phyloP scores from a whole-genome alignment of 352 stramenopile species.

The Plasmopara viticola region DNA sequence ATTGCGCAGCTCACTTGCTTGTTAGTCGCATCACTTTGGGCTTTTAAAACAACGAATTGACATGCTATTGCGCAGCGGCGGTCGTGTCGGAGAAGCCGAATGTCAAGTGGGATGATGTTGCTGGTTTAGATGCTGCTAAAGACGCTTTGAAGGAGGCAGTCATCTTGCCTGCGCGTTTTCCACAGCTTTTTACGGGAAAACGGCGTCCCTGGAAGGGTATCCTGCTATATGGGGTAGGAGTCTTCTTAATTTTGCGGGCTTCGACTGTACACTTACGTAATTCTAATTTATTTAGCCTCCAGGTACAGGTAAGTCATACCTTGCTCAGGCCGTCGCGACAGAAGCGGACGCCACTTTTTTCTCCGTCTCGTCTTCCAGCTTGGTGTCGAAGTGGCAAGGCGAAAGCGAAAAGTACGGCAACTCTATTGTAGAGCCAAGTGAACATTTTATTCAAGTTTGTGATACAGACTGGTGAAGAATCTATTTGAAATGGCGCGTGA shows the following conservation, averaged over 20 bases:
- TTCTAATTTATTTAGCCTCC: constrained; percentile 41
- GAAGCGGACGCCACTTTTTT: constrained; percentile 99
- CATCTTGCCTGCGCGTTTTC: constrained; percentile 94
- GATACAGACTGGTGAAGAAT: constrained; percentile 91
- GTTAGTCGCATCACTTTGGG: constrained; percentile 28
- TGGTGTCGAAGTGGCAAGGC: constrained; percentile 98
- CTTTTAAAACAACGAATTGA: not conserved
- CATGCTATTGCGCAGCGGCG: constrained; percentile 40
- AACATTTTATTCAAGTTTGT: constrained; percentile 1
- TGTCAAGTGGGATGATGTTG: constrained; percentile 96
- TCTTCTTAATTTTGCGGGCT: not conserved
- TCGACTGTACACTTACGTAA: constrained; percentile 6
- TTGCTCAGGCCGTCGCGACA: constrained; percentile 97
- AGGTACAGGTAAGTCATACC: constrained; percentile 93
- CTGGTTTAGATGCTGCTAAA: constrained; percentile 95
- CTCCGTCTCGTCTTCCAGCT: constrained; percentile 94
- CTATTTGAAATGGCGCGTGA: constrained; percentile 98
- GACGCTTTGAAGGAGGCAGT: constrained; percentile 98
- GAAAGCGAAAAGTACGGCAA: constrained; percentile 87
- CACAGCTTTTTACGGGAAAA: constrained; percentile 95
- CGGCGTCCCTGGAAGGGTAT: constrained; percentile 94
- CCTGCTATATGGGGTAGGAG: constrained; percentile 94
- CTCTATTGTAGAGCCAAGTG: not conserved
- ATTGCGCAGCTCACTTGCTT: constrained; percentile 90
- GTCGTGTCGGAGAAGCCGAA: constrained; percentile 90